Percentiles rank a stretch among this genome's conserved stretches.
These are phyloP conservation scores for Colletotrichum sp. DNA, from an alignment of 2,329 filamentous ascomycete species.

Conservation along the genomic window DNA sequence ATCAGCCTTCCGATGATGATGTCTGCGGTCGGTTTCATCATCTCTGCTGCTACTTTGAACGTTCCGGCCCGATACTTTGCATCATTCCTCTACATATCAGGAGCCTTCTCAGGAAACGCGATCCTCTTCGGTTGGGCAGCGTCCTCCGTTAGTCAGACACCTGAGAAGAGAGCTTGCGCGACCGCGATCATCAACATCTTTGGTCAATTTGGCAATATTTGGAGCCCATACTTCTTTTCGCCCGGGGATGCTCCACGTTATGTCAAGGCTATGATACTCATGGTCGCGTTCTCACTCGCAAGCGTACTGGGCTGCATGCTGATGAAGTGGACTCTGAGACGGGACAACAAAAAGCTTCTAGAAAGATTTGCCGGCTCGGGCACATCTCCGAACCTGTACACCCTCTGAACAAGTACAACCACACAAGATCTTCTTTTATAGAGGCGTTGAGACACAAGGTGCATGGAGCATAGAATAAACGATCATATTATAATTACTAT, in stretches of 20 bases:
- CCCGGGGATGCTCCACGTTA: slow-evolving; percentile 30
- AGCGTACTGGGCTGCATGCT: neutral
- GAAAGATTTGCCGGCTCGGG: neutral
- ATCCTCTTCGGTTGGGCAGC: slow-evolving; percentile 38
- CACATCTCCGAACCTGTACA: neutral
- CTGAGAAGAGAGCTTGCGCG: slow-evolving; percentile 39
- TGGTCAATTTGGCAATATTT: slow-evolving; percentile 41
- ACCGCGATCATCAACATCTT: slow-evolving; percentile 40
- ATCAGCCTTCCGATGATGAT: slow-evolving; percentile 32
- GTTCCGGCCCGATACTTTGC: slow-evolving; percentile 55
- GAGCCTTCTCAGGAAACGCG: slow-evolving; percentile 28
- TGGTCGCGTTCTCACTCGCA: neutral
- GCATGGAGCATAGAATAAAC: neutral
- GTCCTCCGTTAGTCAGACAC: slow-evolving; percentile 34
- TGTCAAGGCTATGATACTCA: slow-evolving; percentile 29
- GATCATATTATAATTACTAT: neutral
- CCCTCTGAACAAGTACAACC: neutral
- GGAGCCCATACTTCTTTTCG: slow-evolving; percentile 42
- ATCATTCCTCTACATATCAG: slow-evolving; percentile 33
- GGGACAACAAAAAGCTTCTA: neutral
- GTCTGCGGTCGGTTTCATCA: slow-evolving; percentile 60
- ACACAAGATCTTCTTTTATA: no score
- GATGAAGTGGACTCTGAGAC: neutral
- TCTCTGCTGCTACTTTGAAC: slow-evolving; percentile 61
- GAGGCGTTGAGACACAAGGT: neutral